A percentile compares a stretch with the other conserved stretches of the same genome.
phyloP scores from a whole-genome alignment of 1,284 basidiomycete species.

The Cutaneotrichosporon cutaneum region DNA sequence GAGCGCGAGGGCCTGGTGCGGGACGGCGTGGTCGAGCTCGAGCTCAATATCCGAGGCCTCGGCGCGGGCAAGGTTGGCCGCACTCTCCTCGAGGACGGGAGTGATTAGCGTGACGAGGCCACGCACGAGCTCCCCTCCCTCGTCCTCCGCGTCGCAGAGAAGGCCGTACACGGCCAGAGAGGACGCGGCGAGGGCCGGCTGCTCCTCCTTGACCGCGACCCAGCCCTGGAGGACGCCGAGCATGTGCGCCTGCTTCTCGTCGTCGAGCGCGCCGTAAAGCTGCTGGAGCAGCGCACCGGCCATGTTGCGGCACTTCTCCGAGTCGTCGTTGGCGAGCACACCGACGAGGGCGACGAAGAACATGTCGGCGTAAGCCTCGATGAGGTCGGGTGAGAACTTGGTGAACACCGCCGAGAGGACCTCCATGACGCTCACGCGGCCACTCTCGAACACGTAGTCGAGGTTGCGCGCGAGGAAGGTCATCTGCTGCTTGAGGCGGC shows the following conservation, averaged over 20 bases:
- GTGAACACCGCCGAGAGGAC: slow-evolving; percentile 75
- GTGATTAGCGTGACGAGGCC: slow-evolving; percentile 59
- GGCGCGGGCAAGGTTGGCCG: slow-evolving; percentile 49
- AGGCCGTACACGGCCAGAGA: slow-evolving; percentile 72
- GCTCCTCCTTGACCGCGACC: slow-evolving; percentile 51
- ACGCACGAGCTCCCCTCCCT: slow-evolving; percentile 59
- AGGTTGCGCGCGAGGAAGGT: slow-evolving; percentile 92
- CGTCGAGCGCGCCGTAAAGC: slow-evolving; percentile 68
- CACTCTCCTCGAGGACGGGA: slow-evolving; percentile 61
- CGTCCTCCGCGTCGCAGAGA: slow-evolving; percentile 61
- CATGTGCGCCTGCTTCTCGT: slow-evolving; percentile 58
- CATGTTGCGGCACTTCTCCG: slow-evolving; percentile 82
- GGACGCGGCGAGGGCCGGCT: slow-evolving; percentile 52
- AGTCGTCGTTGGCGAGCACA: slow-evolving; percentile 90
- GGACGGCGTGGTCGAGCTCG: slow-evolving; percentile 70
- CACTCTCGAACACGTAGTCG: slow-evolving; percentile 86
- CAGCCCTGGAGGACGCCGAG: slow-evolving; percentile 73
- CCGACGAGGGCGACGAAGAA: slow-evolving; percentile 91
- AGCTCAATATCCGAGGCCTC: slow-evolving; percentile 51
- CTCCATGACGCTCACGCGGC: slow-evolving; percentile 88
- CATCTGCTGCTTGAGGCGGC: slow-evolving; percentile 82
- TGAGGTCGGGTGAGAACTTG: slow-evolving; percentile 78
- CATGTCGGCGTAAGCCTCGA: slow-evolving; percentile 81
- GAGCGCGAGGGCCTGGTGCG: slow-evolving; percentile 75
- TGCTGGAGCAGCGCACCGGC: slow-evolving; percentile 77